A percentile compares a stretch with the other conserved stretches of the same genome.
Evolutionary conservation across 768 basidiomycete genomes (phyloP).

Genomic region (Russula ochroleuca): DNA sequence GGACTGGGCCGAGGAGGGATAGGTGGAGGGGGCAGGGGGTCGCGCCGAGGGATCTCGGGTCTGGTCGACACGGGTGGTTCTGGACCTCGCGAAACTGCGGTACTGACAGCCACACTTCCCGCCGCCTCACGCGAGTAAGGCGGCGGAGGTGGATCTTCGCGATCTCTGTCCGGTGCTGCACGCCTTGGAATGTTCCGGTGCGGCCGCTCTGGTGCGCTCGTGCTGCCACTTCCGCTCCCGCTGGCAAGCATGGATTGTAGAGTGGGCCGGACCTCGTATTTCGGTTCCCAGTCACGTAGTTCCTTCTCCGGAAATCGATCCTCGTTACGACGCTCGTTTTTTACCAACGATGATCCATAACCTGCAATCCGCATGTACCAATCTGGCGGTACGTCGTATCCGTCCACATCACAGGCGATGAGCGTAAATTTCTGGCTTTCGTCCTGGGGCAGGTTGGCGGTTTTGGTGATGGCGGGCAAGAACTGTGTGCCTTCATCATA

Average conservation of each 20-base stretch:
- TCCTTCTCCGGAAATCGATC: conserved; percentile 25
- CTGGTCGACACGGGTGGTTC: conserved; percentile 15
- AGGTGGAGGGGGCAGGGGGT: conserved; percentile 13
- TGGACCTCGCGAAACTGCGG: conserved; percentile 10
- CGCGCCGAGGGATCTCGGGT: conserved; percentile 6
- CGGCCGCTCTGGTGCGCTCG: conserved; percentile 27
- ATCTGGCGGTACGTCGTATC: conserved; percentile 70
- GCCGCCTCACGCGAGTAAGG: conserved; percentile 62
- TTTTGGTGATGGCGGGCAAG: conserved; percentile 63
- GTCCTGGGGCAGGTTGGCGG: conserved; percentile 50
- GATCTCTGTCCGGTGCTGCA: conserved; percentile 39
- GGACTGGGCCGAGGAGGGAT: conserved; percentile 20
- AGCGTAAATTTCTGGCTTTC: conserved; percentile 54
- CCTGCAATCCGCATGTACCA: conserved; percentile 49
- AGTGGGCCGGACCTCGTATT: conserved; percentile 15
- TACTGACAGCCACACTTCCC: conserved; percentile 1
- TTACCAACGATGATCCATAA: conserved; percentile 21
- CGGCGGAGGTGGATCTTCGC: conserved; percentile 59
- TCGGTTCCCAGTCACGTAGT: conserved; percentile 22
- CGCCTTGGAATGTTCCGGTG: conserved; percentile 49
- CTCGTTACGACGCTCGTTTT: conserved; percentile 12
- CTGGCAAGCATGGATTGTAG: conserved; percentile 15
- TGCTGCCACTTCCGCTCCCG: conserved; percentile 3
- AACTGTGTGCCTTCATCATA: conserved; percentile 85
- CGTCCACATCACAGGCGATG: conserved; percentile 73